Base-by-base conservation (phyloP, 306 rosid species). In the Comarum palustre region DNA sequence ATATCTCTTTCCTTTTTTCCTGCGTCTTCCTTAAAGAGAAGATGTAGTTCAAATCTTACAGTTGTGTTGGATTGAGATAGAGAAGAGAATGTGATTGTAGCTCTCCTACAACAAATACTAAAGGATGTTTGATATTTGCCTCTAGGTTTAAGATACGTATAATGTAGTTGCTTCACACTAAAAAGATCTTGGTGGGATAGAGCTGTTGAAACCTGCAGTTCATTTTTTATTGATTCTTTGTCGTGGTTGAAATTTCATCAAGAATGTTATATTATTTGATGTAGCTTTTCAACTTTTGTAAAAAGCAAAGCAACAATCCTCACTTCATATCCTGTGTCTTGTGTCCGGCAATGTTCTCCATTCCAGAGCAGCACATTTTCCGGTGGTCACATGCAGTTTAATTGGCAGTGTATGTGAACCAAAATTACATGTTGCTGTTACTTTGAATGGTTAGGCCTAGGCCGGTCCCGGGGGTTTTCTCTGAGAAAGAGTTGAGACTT, bases 111-210 rank as follows among this genome's bases (percentile, higher is more conserved):
- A 76, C 85, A 86, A 83, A 81, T 82, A 80, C 92, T 83, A 84
- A 87, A 85, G 85, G 87, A 84, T 89, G 97, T 86, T 87, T 89
- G 80, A 85, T 89, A 86, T 91, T 91, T 94, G 90, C 90, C 92
- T 77, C 82, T 89, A 89, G 96, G 97, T 84, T 91, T 83, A 77
- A 87, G 93, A 65, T 87, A n/a, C n/a, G n/a, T n/a, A 19, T 77
- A 86, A 86, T 87, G 90, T 90, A 89, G 92, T 82, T 79, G 43
- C 45, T 79, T 68, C 64, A 51, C 69, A 71, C 80, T 81, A 74
- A 39, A 38, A 75, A 71, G 71, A 71, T 89, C 81, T 76, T 79
- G 87, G 84, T 87, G 90, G 96, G 90, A 86, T 86, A 86, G 86
- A 86, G 88, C 83, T 86, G 88, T 87, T 84, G 81, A 86, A 85